phyloP scores from a whole-genome alignment of 148 eudicot genomes.

The Chenopodium album region DNA sequence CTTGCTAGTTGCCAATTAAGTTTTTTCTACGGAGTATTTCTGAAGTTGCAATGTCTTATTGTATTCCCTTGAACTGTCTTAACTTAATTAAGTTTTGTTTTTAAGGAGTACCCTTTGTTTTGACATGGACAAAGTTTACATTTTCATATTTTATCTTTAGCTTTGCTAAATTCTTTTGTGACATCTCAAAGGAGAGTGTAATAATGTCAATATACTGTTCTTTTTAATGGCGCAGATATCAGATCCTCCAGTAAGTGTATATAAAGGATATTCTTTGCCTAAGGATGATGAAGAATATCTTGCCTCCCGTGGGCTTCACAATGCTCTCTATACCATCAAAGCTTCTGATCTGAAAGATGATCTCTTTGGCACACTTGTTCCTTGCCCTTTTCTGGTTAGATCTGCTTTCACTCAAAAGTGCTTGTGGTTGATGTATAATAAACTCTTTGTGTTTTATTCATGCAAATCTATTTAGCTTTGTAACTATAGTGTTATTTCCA shows the following conservation, averaged over 20 bases:
- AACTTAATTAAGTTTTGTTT: neutral
- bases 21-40: neutral
- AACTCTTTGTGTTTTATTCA: neutral
- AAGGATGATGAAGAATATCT: slow-evolving; percentile 73
- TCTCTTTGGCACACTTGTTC: slow-evolving; percentile 69
- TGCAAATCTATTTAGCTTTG: neutral
- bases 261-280: slow-evolving; percentile 64
- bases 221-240: slow-evolving; percentile 43
- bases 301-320: slow-evolving; percentile 62
- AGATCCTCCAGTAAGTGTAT: slow-evolving; percentile 84
- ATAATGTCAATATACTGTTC: neutral
- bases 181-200: neutral
- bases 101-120: neutral
- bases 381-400: slow-evolving; percentile 69
- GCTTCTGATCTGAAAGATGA: slow-evolving; percentile 74
- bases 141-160: neutral
- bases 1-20: neutral
- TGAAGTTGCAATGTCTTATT: too few relatives aligned
- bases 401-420: neutral
- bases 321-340: slow-evolving; percentile 77
- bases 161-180: neutral
- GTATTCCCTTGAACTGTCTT: neutral
- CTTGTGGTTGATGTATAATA: neutral
- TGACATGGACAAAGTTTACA: too few relatives aligned
- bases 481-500: slow-evolving; percentile 22